Evolutionary conservation across 176 grass and related monocot species (phyloP).

Genomic region (Oryza longistaminata): DNA sequence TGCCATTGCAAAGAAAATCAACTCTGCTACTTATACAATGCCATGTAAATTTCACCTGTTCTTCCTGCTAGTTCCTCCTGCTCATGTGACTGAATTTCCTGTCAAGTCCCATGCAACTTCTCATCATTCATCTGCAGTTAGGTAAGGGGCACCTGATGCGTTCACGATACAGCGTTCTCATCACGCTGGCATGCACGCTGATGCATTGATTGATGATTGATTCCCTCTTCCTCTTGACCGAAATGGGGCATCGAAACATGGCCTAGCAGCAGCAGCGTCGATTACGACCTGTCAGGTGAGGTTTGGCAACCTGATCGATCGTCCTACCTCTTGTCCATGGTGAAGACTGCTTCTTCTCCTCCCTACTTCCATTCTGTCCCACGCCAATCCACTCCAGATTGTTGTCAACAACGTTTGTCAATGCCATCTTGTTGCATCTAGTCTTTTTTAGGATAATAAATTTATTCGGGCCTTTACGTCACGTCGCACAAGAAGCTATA

Average conservation of each 20-base stretch:
- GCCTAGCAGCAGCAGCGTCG: not conserved
- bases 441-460: not conserved
- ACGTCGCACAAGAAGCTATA: too few species aligned
- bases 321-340: not conserved
- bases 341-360: not conserved
- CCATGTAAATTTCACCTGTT: not conserved
- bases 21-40: not conserved
- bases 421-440: not conserved
- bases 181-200: not conserved
- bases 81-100: not conserved
- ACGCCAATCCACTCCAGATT: not conserved
- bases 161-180: not conserved
- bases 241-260: not conserved
- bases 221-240: not conserved
- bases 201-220: not conserved
- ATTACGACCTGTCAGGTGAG: not conserved
- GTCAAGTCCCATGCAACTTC: not conserved
- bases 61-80: not conserved
- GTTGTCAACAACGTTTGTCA: not conserved
- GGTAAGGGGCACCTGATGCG: not conserved
- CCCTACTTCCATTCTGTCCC: not conserved
- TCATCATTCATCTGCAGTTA: not conserved
- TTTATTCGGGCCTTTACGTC: too few species aligned
- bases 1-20: slow-evolving; percentile 7
- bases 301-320: not conserved